These are phyloP conservation scores for Sordariomycetes sp. DNA, from an alignment of 2,329 filamentous ascomycete species.

Conservation along the genomic window DNA sequence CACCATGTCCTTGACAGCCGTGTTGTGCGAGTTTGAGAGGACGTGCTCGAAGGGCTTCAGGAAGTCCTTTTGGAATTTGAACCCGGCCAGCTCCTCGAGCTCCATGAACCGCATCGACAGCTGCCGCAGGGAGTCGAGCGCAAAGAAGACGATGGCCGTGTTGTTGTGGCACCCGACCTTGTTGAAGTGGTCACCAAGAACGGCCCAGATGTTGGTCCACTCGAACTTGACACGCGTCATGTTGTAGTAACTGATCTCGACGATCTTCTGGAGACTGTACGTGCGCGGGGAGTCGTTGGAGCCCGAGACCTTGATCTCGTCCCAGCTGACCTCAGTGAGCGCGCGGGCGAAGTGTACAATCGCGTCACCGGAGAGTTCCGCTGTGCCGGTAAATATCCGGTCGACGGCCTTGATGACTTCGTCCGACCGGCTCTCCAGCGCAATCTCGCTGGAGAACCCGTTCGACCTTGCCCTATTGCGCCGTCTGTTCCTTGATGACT, in stretches of 20 bases:
- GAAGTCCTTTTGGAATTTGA: conserved; percentile 99
- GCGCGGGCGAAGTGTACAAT: conserved; percentile 93
- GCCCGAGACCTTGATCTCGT: conserved; percentile 94
- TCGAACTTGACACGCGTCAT: conserved; percentile 98
- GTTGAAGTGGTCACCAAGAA: conserved; percentile 97
- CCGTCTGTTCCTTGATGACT: conserved; percentile 32
- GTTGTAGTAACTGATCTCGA: conserved; percentile 99
- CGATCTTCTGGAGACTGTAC: conserved; percentile 94
- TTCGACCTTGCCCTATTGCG: conserved; percentile 30
- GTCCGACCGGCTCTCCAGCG: conserved; percentile 81
- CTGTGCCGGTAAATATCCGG: conserved; percentile 92
- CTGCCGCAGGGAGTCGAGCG: conserved; percentile 86
- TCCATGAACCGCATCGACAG: conserved; percentile 99
- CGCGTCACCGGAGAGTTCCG: conserved; percentile 81
- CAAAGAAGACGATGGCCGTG: conserved; percentile 94
- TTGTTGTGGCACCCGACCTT: conserved; percentile 94
- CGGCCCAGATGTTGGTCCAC: conserved; percentile 95
- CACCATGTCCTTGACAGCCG: conserved; percentile 95
- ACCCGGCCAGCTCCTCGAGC: conserved; percentile 91
- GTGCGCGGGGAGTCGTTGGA: conserved; percentile 91
- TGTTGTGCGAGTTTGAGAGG: conserved; percentile 80
- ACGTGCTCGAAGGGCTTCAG: conserved; percentile 97
- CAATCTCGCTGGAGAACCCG: conserved; percentile 63
- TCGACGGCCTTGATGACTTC: conserved; percentile 90
- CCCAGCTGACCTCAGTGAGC: conserved; percentile 93